These are phyloP conservation scores for Aspergillus vadensis DNA, from an alignment of 2,329 filamentous ascomycete genomes.

Conservation along the genomic window DNA sequence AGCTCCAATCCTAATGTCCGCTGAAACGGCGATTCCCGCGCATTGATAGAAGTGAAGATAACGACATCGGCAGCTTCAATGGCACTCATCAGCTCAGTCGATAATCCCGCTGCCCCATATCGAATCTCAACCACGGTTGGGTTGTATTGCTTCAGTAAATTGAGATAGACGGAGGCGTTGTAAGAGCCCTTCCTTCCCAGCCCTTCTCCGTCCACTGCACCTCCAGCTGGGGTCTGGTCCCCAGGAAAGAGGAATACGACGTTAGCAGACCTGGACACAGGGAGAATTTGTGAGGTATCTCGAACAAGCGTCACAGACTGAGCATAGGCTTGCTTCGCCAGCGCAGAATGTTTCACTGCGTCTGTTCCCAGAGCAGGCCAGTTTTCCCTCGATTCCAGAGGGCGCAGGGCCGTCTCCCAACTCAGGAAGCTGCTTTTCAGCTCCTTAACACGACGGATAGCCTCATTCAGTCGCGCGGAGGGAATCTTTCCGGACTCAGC, in stretches of 20 bases:
- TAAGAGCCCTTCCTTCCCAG: conserved; percentile 36
- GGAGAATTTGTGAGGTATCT: conserved; percentile 31
- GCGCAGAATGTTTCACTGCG: conserved; percentile 19
- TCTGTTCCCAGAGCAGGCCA: conserved; percentile 27
- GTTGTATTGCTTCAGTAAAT: conserved; percentile 34
- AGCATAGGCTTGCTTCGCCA: conserved; percentile 41
- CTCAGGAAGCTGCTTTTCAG: conserved; percentile 42
- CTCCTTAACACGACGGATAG: conserved; percentile 35
- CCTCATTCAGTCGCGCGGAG: conserved; percentile 35
- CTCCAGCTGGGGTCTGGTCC: conserved; percentile 36
- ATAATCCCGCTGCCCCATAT: conserved; percentile 35
- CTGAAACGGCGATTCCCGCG: conserved; percentile 41
- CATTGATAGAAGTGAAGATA: conserved; percentile 46
- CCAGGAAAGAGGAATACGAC: conserved; percentile 44
- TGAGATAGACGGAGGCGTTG: conserved; percentile 34
- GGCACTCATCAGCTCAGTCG: conserved; percentile 32
- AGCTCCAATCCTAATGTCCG: conserved; percentile 38
- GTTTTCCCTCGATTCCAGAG: conserved; percentile 17
- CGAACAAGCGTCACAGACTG: conserved; percentile 47
- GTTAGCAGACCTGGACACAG: conserved; percentile 31
- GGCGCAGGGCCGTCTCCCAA: conserved; percentile 34
- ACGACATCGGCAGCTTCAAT: conserved; percentile 43
- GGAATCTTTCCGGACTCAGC: conserved; percentile 39
- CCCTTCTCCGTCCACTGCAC: conserved; percentile 44
- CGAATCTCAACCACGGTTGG: conserved; percentile 34